Conservation (phyloP, 768 basidiomycete genomes). For the Suillus subaureus region DNA sequence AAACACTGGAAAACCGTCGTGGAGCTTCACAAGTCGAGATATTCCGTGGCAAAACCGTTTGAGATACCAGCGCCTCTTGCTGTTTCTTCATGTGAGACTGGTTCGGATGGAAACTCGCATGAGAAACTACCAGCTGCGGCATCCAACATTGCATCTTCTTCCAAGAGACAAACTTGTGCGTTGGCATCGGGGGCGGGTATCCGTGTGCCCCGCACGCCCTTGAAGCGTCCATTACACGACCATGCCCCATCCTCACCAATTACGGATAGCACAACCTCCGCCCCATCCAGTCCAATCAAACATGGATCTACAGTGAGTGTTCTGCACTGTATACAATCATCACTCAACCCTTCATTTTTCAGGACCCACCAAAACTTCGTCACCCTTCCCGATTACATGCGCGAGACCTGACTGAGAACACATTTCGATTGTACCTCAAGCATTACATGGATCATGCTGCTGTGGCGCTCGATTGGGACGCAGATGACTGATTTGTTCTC, state of each 20-base stretch:
- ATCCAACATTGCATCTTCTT: conserved; percentile 19
- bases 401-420: conserved; percentile 67
- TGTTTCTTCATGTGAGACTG: conserved; percentile 4
- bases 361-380: conserved; percentile 50
- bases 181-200: neutral
- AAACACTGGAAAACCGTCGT: conserved; percentile 55
- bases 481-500: conserved; percentile 8
- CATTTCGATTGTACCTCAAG: conserved; percentile 75
- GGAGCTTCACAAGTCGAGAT: conserved; percentile 53
- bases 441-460: conserved; percentile 72
- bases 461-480: conserved; percentile 9
- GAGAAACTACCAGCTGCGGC: conserved; percentile 13
- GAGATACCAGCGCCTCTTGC: conserved; percentile 40
- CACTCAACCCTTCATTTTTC: conserved; percentile 5
- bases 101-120: conserved; percentile 18
- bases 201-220: conserved; percentile 2
- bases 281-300: conserved; percentile 30
- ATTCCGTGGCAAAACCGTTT: conserved; percentile 52
- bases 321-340: neutral
- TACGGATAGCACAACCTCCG: conserved; percentile 28
- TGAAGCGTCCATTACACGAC: neutral
- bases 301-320: conserved; percentile 13
- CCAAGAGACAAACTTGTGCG: neutral
- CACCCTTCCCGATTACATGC: conserved; percentile 73
- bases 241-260: conserved; percentile 26